Base-by-base conservation (phyloP, 148 eudicot genomes). In the Amaranthus hypochondriacus region DNA sequence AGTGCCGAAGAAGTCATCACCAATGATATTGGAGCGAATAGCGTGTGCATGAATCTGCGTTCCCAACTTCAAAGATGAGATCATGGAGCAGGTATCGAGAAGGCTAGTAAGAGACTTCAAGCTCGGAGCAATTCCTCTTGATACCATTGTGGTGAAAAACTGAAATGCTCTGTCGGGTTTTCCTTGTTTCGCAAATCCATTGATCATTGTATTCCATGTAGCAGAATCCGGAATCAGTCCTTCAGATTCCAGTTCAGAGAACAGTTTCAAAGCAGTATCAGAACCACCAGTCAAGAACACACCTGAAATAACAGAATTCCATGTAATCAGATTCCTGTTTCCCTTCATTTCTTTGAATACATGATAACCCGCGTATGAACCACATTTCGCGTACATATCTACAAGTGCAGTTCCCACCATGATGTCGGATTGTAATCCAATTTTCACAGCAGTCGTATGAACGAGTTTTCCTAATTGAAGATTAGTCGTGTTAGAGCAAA, bases 131-230 rank as follows among this genome's bases (percentile, higher is more conserved):
- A 82, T 74, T 11, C 87, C 84, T 62, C 70, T 61, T 48, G 80
- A 77, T 50, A 81, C 73, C 96, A 93, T 90, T 75, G 78, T 89
- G 61, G 68, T 77, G 81, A 90, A 89, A 64, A 89, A 83, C 76
- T 80, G 69, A 64, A 90, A 74, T 55, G 97, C 92, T 76, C 86
- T 88, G 1, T 53, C 65, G 9, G 81, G 83, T 65, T 87, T 85
- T 56, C 93, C 93, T 15, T 81, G 82, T 52, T 83, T 83, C 7
- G 85, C 81, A 77, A 87, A 87, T 60, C 98, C 98, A 83, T 81
- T 77, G 68, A 91, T 89, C 86, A 93, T 84, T 51, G 88, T 83
- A 78, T 93, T 93, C 96, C 94, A 93, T 1, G 97, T 89, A 9
- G 85, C 91, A 13, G 90, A 88, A 87, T 91, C 97, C 14, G 90